Evolutionary conservation across 2,329 filamentous ascomycete species (phyloP), one percentile per base, ranked within the genome.

Genomic region (Sclerotinia trifoliorum): DNA sequence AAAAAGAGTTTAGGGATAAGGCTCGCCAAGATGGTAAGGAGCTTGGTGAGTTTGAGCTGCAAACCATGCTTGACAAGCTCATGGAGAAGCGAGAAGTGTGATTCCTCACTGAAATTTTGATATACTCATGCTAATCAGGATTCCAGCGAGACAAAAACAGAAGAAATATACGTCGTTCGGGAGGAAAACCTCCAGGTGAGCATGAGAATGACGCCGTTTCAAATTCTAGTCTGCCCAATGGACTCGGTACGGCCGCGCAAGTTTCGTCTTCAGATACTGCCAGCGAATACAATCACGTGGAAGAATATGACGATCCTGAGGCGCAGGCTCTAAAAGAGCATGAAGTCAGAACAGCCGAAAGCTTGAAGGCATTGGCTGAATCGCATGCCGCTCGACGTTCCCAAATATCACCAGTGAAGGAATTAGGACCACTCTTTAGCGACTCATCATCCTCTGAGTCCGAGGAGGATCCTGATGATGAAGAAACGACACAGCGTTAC

Each of bases 391-490:
- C 46, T 51, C 46, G 29, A 10, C 46, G 60, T 62, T 17, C 15
- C 8, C 60, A 51, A n/a, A 13, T 19, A 21, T 35, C n/a, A 51
- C 29, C 46, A 39, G 32, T 15, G 13, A n/a, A 51, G 10, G 39
- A 19, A 21, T 2, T 39, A 32, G 32, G 32, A 26, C 60, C 29
- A 26, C 15, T 51, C 0, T 39, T 51, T 10, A 49, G 32, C 60
- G 48, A 49, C 1, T 32, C 39, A 5, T 35, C 44, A 21, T 67
- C 67, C 1, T 56, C 62, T 11, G 65, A 71, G 46, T 73, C 71
- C 21, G 71, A 72, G 19, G 72, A 73, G 46, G 72, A 73, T 63
- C 70, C 71, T 3, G 65, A 71, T 11, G 60, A 67, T 15, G 71
- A 71, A 5, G 65, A 67, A 58, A 60, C 19, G 2, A 6, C 54